Percentiles rank a stretch among this genome's conserved stretches.
Conservation (phyloP, 768 basidiomycete species). For the Lyophyllum semitale region DNA sequence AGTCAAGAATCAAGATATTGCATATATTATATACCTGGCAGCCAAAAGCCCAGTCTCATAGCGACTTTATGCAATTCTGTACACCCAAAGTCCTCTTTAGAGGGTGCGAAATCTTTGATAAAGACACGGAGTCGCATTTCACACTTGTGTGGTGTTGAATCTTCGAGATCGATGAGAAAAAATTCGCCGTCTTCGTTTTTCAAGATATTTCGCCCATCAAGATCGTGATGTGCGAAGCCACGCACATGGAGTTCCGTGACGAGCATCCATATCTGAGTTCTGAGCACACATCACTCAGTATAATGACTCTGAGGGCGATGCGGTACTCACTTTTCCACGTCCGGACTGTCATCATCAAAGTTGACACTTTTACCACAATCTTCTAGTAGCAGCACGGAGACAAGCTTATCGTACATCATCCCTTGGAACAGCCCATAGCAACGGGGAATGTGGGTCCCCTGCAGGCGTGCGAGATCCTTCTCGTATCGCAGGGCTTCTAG, state of each 20-base stretch:
- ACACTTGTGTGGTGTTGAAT: not conserved
- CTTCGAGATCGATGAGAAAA: not conserved
- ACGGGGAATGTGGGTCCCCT: not conserved
- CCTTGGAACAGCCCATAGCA: not conserved
- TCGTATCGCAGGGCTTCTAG: not conserved
- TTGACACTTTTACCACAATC: not conserved
- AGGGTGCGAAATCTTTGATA: not conserved
- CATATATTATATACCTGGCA: not conserved
- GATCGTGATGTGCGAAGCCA: not conserved
- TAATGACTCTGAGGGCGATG: not conserved
- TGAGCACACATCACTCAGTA: not conserved
- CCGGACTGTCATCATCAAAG: not conserved
- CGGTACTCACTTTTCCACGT: not conserved
- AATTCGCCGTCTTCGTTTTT: not conserved
- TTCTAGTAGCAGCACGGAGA: not conserved
- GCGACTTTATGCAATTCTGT: not conserved
- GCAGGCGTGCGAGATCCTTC: not conserved
- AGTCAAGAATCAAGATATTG: not conserved
- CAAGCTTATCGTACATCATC: not conserved
- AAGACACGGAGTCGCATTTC: not conserved
- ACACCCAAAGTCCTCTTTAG: not conserved
- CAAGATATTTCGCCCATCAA: not conserved
- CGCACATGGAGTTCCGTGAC: not conserved
- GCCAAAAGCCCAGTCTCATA: not conserved
- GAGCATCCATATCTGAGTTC: not conserved